Evolutionary conservation across 495 filamentous ascomycete species (phyloP), one percentile per base, ranked within the genome.

Genomic region (Apodospora peruviana): DNA sequence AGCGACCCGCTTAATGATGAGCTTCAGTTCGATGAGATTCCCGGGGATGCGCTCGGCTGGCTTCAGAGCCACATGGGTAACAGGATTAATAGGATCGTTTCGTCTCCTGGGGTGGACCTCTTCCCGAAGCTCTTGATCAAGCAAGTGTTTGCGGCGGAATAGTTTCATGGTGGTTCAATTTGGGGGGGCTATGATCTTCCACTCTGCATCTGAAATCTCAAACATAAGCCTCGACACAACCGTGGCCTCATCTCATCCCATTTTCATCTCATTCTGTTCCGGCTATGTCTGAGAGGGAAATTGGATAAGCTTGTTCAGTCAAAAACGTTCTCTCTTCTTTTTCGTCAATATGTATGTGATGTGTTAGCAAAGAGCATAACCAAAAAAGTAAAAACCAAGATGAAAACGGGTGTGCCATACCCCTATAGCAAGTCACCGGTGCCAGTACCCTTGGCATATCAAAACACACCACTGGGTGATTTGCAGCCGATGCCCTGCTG

Each of bases 41-140:
- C 66, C 1, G 69, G 72, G 14, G 90, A 95, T 57, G 78, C 80
- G 34, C 82, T 82, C 17, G 77, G 81, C 8, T 96, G 90, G 90
- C 58, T 91, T 57, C 84, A 80, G 58, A 46, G 57, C 32, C 72
- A 61, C 38, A 82, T 76, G 50, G 90, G 90, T 2, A 96, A 95
- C 67, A 76, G 87, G 47, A 77, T 96, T 47, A 79, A 77, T 62
- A 73, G 85, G 57, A 85, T 89, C 67, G 74, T 85, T 20, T 65
- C 56, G 37, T 78, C 68, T 46, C 82, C 82, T 1, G 80, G 78
- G 1, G 69, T 76, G 51, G 69, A 79, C 21, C 59, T 47, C 21
- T 79, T 79, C 58, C 75, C 71, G 27, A 67, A 60, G 8, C 66
- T 71, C 41, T 55, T 80, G 47, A 55, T 81, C 55, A 58, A 75